Evolutionary conservation across 2,329 filamentous ascomycete species (phyloP).

Genomic region (Botryotinia convoluta): DNA sequence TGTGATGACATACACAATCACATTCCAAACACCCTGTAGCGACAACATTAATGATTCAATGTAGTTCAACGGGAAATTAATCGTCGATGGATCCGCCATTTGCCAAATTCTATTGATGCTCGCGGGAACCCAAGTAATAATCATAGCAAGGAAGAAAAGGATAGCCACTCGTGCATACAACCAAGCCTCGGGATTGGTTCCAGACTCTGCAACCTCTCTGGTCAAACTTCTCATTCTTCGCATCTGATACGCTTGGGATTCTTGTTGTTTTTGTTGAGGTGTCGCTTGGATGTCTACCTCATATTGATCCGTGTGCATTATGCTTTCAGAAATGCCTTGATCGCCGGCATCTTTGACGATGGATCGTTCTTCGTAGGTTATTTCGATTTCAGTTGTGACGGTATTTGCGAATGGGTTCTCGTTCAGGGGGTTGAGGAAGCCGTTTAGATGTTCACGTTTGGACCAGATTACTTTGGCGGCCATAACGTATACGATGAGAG

Average conservation of each 20-base stretch:
- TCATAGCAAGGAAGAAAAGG: conserved; percentile 65
- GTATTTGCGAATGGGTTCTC: conserved; percentile 42
- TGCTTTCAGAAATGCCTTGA: conserved; percentile 25
- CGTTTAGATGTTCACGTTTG: conserved; percentile 60
- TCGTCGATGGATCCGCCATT: conserved; percentile 6
- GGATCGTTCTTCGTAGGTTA: conserved; percentile 50
- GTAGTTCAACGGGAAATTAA: conserved; percentile 22
- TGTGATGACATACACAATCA: conserved; percentile 68
- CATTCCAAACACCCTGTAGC: conserved; percentile 78
- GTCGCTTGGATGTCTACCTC: conserved; percentile 20
- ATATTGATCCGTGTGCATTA: not conserved
- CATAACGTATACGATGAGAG: conserved; percentile 61
- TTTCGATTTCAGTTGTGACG: conserved; percentile 23
- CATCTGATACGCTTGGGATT: not conserved
- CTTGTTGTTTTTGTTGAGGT: conserved; percentile 15
- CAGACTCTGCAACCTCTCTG: conserved; percentile 3
- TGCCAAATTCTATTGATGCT: conserved; percentile 21
- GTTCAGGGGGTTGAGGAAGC: conserved; percentile 50
- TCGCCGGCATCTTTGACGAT: conserved; percentile 22
- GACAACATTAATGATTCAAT: conserved; percentile 20
- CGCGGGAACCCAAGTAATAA: conserved; percentile 59
- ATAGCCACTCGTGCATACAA: conserved; percentile 66
- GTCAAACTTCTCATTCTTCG: conserved; percentile 18
- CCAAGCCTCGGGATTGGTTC: conserved; percentile 52
- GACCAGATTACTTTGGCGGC: conserved; percentile 62